These are phyloP conservation scores for Calocybe gambosa DNA, from an alignment of 1,284 basidiomycete genomes.

Conservation along the genomic window DNA sequence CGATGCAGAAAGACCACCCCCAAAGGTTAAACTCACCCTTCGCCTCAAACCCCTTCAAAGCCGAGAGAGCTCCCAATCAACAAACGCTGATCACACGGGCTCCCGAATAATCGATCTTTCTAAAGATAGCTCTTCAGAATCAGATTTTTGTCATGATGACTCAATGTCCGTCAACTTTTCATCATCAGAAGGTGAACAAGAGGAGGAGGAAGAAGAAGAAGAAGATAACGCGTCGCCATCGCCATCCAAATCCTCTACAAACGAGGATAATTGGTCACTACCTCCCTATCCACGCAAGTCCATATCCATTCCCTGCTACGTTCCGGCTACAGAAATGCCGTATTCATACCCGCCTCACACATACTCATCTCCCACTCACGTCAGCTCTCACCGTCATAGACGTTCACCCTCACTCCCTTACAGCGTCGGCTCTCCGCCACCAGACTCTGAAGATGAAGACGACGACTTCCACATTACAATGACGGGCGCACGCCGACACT, in stretches of 20 bases:
- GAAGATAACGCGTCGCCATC: conserved; percentile 6
- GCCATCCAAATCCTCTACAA: conserved; percentile 9
- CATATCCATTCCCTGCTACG: conserved; percentile 49
- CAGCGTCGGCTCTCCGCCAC: conserved; percentile 52
- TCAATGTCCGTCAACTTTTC: conserved; percentile 17
- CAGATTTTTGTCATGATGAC: conserved; percentile 26
- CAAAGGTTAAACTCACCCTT: conserved; percentile 63
- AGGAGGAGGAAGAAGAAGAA: not conserved
- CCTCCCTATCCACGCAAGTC: conserved; percentile 43
- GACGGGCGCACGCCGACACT: conserved; percentile 33
- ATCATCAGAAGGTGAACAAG: conserved; percentile 13
- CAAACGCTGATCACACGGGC: conserved; percentile 9
- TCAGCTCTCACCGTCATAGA: conserved; percentile 24
- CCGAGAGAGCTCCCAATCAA: conserved; percentile 15
- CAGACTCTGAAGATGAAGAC: conserved; percentile 60
- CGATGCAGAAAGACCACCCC: conserved; percentile 41
- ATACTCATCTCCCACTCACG: conserved; percentile 18
- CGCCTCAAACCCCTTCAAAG: conserved; percentile 47
- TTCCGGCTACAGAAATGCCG: conserved; percentile 31
- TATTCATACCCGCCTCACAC: conserved; percentile 24
- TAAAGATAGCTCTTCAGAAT: conserved; percentile 26
- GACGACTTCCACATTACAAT: conserved; percentile 41
- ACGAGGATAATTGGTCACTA: conserved; percentile 33
- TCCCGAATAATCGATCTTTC: conserved; percentile 38
- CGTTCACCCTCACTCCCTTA: conserved; percentile 50